Percentiles rank a stretch among this genome's conserved stretches.
phyloP scores from a whole-genome alignment of 352 stramenopile genomes.

The Globisporangium iwayamae region DNA sequence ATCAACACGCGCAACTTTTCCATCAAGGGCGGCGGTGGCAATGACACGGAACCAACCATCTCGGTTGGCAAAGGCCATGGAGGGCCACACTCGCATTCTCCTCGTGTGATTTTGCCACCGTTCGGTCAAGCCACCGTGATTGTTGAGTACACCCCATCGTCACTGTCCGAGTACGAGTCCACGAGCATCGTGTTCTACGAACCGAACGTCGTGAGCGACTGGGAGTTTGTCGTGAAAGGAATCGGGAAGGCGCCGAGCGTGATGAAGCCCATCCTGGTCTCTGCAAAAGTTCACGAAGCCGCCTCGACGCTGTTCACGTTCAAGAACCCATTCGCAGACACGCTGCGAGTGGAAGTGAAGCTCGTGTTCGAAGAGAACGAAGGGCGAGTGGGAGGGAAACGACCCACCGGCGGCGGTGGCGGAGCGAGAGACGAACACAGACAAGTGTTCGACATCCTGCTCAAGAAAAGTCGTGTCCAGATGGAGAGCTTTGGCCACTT shows the following conservation, averaged over 20 bases:
- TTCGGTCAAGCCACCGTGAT: constrained; percentile 68
- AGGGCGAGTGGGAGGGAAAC: background rate
- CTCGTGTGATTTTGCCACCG: constrained; percentile 45
- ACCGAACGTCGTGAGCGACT: constrained; percentile 81
- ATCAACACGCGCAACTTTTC: constrained; percentile 89
- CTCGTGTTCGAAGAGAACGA: constrained; percentile 28
- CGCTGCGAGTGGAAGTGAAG: constrained; percentile 78
- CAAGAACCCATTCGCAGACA: constrained; percentile 89
- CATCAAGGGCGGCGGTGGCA: constrained; percentile 39
- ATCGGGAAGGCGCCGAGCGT: constrained; percentile 81
- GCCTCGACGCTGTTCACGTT: constrained; percentile 89
- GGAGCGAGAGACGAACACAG: background rate
- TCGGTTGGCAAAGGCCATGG: constrained; percentile 4
- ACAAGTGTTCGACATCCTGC: constrained; percentile 66
- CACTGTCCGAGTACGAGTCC: constrained; percentile 74
- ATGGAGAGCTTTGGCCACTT: constrained; percentile 80
- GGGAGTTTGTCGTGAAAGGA: constrained; percentile 83
- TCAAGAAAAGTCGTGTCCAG: constrained; percentile 71
- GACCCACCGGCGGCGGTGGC: background rate
- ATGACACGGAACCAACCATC: background rate
- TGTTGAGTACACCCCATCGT: constrained; percentile 90
- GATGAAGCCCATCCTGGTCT: constrained; percentile 81
- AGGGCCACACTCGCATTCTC: background rate
- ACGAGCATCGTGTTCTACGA: constrained; percentile 71
- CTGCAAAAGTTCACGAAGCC: constrained; percentile 74